A percentile compares a stretch with the other conserved stretches of the same genome.
phyloP scores from a whole-genome alignment of 2,329 filamentous ascomycete genomes.

The Cadophora sp. region DNA sequence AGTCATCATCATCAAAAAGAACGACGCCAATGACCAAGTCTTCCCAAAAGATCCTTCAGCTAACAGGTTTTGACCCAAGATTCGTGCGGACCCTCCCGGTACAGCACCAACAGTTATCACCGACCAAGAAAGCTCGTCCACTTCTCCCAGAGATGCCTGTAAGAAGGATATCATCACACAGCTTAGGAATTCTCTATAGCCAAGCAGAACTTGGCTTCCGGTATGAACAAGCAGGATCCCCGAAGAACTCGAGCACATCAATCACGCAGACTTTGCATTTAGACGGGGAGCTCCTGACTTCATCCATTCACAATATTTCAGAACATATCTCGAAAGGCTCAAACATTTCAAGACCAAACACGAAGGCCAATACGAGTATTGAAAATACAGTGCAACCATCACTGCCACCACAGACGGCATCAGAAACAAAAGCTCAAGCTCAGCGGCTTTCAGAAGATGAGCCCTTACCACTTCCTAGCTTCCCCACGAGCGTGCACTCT shows the following conservation, averaged over 20 bases:
- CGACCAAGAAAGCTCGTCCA: background rate
- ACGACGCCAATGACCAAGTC: slow-evolving; percentile 27
- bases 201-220: slow-evolving; percentile 20
- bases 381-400: background rate
- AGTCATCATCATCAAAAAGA: background rate
- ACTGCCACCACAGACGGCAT: background rate
- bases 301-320: slow-evolving; percentile 6
- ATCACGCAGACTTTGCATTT: background rate
- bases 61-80: slow-evolving; percentile 33
- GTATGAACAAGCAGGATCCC: background rate
- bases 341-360: background rate
- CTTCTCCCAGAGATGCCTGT: slow-evolving; percentile 1
- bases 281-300: background rate
- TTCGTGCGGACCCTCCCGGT: slow-evolving; percentile 22
- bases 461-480: background rate
- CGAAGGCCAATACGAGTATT: background rate
- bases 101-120: slow-evolving; percentile 21
- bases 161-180: slow-evolving; percentile 17
- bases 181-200: slow-evolving; percentile 30
- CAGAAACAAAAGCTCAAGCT: background rate
- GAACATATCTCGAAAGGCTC: background rate
- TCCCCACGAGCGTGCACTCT: background rate
- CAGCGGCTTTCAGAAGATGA: background rate
- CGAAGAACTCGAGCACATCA: background rate
- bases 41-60: slow-evolving; percentile 33